These are phyloP conservation scores for Oleoguttula mirabilis DNA, from an alignment of 495 filamentous ascomycete species.

Conservation along the genomic window DNA sequence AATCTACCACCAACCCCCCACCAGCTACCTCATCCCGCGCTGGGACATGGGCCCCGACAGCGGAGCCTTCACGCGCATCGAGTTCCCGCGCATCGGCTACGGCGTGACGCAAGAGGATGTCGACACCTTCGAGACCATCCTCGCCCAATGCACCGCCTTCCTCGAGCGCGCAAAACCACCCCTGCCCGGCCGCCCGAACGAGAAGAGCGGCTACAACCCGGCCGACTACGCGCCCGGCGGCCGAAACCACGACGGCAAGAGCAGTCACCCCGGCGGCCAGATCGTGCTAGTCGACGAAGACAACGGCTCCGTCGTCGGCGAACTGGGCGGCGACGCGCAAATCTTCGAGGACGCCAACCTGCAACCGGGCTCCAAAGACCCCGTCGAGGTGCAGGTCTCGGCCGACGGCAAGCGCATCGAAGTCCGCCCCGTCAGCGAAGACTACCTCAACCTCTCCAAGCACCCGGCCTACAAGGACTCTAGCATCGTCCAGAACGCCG, in stretches of 20 bases:
- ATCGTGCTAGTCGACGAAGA: slow-evolving; percentile 96
- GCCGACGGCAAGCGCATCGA: slow-evolving; percentile 58
- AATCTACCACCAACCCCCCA: slow-evolving; percentile 84
- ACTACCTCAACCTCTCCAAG: slow-evolving; percentile 66
- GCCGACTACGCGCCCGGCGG: slow-evolving; percentile 66
- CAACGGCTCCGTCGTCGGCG: slow-evolving; percentile 83
- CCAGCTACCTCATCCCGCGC: slow-evolving; percentile 79
- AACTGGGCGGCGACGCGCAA: slow-evolving; percentile 70
- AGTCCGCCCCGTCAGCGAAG: slow-evolving; percentile 62
- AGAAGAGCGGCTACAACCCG: slow-evolving; percentile 57
- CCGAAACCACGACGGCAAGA: slow-evolving; percentile 41
- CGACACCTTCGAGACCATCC: slow-evolving; percentile 91
- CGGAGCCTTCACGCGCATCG: slow-evolving; percentile 80
- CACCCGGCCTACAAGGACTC: slow-evolving; percentile 85
- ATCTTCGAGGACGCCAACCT: slow-evolving; percentile 63
- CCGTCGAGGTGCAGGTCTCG: slow-evolving; percentile 81
- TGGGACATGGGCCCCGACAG: slow-evolving; percentile 82
- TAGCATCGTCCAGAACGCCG: slow-evolving; percentile 77
- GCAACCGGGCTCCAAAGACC: slow-evolving; percentile 77
- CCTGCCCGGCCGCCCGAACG: slow-evolving; percentile 38
- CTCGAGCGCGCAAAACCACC: slow-evolving; percentile 55
- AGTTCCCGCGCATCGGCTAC: slow-evolving; percentile 64
- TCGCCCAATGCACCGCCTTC: slow-evolving; percentile 91
- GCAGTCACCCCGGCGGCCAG: slow-evolving; percentile 41
- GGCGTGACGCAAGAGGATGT: slow-evolving; percentile 76